Evolutionary conservation across 73 alveolate species (phyloP), one percentile per base, ranked within the genome.

Genomic region (Paraurostyla sp.): DNA sequence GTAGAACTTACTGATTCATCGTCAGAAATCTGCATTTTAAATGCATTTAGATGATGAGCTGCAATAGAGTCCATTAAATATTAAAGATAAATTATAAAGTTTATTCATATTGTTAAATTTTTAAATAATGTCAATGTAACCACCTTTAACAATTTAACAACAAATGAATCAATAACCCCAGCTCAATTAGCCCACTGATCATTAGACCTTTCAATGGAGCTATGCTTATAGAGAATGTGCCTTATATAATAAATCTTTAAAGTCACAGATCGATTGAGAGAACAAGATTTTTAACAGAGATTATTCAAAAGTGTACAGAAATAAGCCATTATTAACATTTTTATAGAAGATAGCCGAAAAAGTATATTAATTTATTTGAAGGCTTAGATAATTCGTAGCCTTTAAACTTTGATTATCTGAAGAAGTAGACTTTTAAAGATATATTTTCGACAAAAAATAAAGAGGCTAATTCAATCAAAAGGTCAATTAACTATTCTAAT

Each of bases 201-300:
- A 68, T 68, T 68, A 68, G 41, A 1, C 30, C 6, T 43, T 36
- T 46, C 43, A 25, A 23, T 75, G 87, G 87, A 25, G 54, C 9
- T 48, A 52, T 50, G 75, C 89, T 0, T 78, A 78, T 42, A 50
- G 89, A 78, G 89, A 78, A 78, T 78, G 89, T 27, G 89, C 80
- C 33, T 40, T 78, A 11, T 78, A 78, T 54, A 78, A 78, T 35
- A 49, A 51, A n/a, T 50, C 89, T 15, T 16, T 78, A 2, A 78
- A 78, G 35, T 54, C 59, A 1, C 32, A 78, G 40, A 54, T 78
- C 7, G 89, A 78, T 29, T 4, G 80, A 78, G 89, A 78, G 35
- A 78, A 52, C 71, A 78, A 78, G 40, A 54, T 78, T 7, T 54
- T 78, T 27, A 54, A 52, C 40, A 3, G 89, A 54, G 89, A 78